Evolutionary conservation across 1,284 basidiomycete species (phyloP).

Genomic region (Sporisorium graminicola): DNA sequence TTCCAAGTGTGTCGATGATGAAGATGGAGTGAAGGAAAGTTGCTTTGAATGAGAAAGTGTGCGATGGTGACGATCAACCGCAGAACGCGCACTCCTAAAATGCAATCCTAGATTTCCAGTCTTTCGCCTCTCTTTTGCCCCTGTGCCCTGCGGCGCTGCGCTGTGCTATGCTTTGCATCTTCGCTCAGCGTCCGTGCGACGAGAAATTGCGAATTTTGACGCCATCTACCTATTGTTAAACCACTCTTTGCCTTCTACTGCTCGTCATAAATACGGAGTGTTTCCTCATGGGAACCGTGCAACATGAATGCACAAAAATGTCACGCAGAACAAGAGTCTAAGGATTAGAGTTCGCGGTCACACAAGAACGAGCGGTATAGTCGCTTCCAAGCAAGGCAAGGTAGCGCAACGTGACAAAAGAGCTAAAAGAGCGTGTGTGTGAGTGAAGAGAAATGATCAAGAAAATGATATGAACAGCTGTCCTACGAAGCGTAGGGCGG

Average conservation of each 20-base stretch:
- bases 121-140: neutral
- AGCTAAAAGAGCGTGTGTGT: slow-evolving; percentile 3
- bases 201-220: slow-evolving; percentile 1
- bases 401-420: neutral
- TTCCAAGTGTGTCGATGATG: neutral
- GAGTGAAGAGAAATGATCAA: neutral
- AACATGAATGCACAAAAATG: neutral
- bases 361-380: slow-evolving; percentile 15
- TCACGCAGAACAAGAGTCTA: neutral
- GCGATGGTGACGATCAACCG: slow-evolving; percentile 23
- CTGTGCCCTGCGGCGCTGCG: neutral
- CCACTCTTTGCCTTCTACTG: neutral
- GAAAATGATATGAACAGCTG: neutral
- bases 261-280: no score
- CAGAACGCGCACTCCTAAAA: neutral
- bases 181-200: slow-evolving; percentile 16
- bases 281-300: no score
- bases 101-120: neutral
- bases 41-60: neutral
- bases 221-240: slow-evolving; percentile 4
- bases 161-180: no score
- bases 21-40: neutral
- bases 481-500: slow-evolving; percentile 40
- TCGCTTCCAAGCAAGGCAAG: slow-evolving; percentile 1
- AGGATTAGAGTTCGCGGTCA: neutral